Evolutionary conservation across 305 asterid species (phyloP), one percentile per base, ranked within the genome.

Genomic region (Withania somnifera): DNA sequence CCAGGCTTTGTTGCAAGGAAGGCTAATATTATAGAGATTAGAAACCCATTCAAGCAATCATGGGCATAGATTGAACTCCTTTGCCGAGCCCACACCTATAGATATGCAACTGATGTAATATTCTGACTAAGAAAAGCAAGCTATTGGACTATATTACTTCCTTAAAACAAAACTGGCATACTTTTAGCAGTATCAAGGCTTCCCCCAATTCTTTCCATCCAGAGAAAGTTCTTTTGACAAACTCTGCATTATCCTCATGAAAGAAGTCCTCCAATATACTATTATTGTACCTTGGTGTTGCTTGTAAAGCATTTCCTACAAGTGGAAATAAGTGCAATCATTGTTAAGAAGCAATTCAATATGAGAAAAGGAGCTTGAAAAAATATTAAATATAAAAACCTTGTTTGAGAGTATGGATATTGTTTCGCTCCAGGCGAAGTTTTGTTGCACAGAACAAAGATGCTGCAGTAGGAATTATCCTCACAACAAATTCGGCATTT

Each of bases 181-280:
- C 99, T 87, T 96, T 97, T 83, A 97, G 85, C 78, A 97, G 95
- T 79, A 92, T 63, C 82, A 94, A 84, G 79, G 98, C 98, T 83
- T 94, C 97, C 58, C 89, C 83, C 87, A 97, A 85, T 88, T 91
- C 97, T 89, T 90, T 92, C 91, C 94, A 81, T 80, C 91, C 98
- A 63, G 64, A 69, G 85, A 97, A 90, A 79, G 89, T 89, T 79
- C 84, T 90, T 82, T 85, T 90, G 54, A 97, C 84, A 87, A 90
- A 86, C 84, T 89, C 92, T 45, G 91, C 91, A 88, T 92, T 92
- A 76, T 92, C 95, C 86, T 94, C 99, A 53, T 93, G 90, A 87
- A 88, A 87, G 96, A 97, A 89, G 91, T 97, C 99, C 92, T 97
- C 98, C 88, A 97, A 83, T 85, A 97, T 94, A 82, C 99, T 97